A percentile compares a stretch with the other conserved stretches of the same genome.
These are phyloP conservation scores for Trichoderma gracile DNA, from an alignment of 2,329 filamentous ascomycete genomes.

Conservation along the genomic window DNA sequence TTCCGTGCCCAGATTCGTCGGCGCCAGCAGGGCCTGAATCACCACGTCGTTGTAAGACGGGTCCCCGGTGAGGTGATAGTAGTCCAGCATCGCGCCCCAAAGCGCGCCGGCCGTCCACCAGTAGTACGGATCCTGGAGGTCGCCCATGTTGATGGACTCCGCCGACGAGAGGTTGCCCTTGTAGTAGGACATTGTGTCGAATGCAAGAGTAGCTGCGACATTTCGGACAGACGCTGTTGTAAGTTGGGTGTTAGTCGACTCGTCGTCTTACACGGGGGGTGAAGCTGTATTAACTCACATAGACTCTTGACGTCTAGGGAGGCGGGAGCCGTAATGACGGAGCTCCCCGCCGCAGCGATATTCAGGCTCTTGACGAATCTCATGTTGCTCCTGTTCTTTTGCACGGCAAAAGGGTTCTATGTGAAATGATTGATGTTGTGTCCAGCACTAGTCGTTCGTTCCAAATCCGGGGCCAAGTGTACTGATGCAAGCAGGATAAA, in stretches of 20 bases:
- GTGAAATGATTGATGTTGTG: not conserved
- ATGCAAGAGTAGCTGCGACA: constrained; percentile 61
- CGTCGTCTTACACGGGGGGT: not conserved
- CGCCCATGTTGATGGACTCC: constrained; percentile 54
- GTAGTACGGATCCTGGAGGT: constrained; percentile 67
- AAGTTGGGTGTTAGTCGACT: not conserved
- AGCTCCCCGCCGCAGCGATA: constrained; percentile 33
- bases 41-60: constrained; percentile 60
- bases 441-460: not conserved
- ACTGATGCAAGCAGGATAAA: not conserved
- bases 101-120: constrained; percentile 68
- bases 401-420: not conserved
- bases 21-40: constrained; percentile 59
- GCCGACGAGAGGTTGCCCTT: constrained; percentile 58
- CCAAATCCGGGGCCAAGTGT: not conserved
- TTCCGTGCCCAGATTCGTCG: constrained; percentile 54
- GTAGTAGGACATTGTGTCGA: constrained; percentile 65
- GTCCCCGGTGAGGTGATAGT: constrained; percentile 67
- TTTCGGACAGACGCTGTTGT: constrained; percentile 60
- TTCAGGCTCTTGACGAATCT: constrained; percentile 32
- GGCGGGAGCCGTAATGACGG: constrained; percentile 38
- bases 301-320: constrained; percentile 43
- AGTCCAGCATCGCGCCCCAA: constrained; percentile 69
- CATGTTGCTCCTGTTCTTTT: constrained; percentile 28
- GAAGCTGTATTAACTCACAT: constrained; percentile 32